A percentile compares a stretch with the other conserved stretches of the same genome.
These are phyloP conservation scores for Neurospora terricola DNA, from an alignment of 495 filamentous ascomycete genomes.

Conservation along the genomic window DNA sequence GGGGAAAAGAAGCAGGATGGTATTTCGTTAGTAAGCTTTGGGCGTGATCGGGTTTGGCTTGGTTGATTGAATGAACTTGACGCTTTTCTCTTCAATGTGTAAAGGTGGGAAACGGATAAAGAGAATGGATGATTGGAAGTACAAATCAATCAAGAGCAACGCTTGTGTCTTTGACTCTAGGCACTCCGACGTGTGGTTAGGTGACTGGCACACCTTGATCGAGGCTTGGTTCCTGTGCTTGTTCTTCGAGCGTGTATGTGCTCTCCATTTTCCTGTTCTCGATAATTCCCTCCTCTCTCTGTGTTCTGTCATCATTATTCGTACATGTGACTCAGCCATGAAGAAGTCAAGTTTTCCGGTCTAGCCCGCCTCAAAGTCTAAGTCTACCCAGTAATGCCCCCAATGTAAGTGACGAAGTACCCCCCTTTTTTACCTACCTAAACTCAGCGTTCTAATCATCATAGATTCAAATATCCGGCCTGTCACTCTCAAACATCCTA, in stretches of 20 bases:
- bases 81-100: background rate
- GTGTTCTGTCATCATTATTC: too few species aligned
- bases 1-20: background rate
- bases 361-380: background rate
- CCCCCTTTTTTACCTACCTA: background rate
- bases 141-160: background rate
- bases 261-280: background rate
- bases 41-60: background rate
- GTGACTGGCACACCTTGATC: too few species aligned
- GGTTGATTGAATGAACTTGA: background rate
- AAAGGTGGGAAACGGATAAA: background rate
- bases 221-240: too few species aligned
- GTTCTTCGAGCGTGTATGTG: background rate
- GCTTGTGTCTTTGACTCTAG: background rate
- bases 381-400: background rate
- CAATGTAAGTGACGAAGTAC: background rate
- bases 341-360: background rate
- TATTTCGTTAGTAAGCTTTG: background rate
- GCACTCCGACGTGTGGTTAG: background rate
- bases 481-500: constrained; percentile 13
- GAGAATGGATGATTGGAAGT: background rate
- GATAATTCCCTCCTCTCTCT: background rate
- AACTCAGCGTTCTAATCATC: background rate
- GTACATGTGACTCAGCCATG: background rate
- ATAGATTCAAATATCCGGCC: background rate